phyloP scores from a whole-genome alignment of 768 basidiomycete genomes.

The Ephemerocybe angulata region DNA sequence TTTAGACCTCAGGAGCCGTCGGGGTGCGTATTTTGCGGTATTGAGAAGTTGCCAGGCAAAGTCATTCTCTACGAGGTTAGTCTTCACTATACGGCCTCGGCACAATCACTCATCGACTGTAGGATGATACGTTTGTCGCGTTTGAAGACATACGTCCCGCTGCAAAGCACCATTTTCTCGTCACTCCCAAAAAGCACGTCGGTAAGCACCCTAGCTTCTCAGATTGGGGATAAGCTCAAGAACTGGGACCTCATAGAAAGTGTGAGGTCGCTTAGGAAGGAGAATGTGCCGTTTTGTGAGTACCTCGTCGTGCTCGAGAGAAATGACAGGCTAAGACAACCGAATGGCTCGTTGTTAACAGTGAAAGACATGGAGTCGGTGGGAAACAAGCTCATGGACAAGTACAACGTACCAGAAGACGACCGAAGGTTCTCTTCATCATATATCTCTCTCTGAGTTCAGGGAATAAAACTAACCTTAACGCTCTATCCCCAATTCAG shows the following conservation, averaged over 20 bases:
- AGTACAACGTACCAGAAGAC: constrained; percentile 35
- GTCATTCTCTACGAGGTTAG: not conserved
- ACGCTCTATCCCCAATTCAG: constrained; percentile 31
- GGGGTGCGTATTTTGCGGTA: not conserved
- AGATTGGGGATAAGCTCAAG: too few relatives aligned
- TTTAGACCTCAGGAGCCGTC: not conserved
- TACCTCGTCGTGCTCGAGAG: too few relatives aligned
- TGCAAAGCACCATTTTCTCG: constrained; percentile 43
- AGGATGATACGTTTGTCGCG: constrained; percentile 49
- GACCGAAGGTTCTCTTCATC: constrained; percentile 42
- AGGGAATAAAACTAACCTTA: too few relatives aligned
- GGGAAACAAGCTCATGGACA: constrained; percentile 51
- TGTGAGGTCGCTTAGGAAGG: constrained; percentile 42
- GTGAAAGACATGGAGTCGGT: constrained; percentile 35
- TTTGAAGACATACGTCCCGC: constrained; percentile 51
- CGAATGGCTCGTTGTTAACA: constrained; percentile 7
- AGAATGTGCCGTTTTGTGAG: constrained; percentile 50
- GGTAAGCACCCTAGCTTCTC: constrained; percentile 39
- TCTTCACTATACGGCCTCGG: not conserved
- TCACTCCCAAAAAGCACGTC: constrained; percentile 53
- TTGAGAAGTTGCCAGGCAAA: not conserved
- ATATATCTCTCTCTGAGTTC: not conserved
- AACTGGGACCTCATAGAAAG: too few relatives aligned
- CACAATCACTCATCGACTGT: too few relatives aligned
- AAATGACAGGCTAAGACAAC: not conserved